Percentiles rank a stretch among this genome's conserved stretches.
Evolutionary conservation across 805 yeast species (phyloP).

Genomic region (Starmerella stigmatis): DNA sequence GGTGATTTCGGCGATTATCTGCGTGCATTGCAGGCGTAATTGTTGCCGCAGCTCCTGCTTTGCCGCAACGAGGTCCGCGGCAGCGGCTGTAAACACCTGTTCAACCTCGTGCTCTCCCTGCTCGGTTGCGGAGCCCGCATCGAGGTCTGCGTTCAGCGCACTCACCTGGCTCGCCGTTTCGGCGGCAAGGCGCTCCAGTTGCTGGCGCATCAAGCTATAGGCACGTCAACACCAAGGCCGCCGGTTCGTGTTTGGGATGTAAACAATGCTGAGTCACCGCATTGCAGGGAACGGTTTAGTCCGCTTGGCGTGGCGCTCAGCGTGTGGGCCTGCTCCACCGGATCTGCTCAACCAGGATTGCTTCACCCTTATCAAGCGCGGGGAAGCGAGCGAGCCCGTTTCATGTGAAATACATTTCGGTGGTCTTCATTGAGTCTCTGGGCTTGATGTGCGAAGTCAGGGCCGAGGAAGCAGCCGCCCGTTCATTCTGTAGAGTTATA

Average conservation of each 20-base stretch:
- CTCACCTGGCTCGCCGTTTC: background rate
- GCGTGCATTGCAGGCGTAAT: background rate
- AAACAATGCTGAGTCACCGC: conserved; percentile 4
- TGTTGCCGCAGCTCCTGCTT: background rate
- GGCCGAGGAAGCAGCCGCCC: too few species aligned
- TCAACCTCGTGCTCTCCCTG: background rate
- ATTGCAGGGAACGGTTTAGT: background rate
- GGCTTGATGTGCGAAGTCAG: too few species aligned
- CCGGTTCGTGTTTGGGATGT: background rate
- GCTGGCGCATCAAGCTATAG: background rate
- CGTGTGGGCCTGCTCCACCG: too few species aligned
- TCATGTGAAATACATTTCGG: too few species aligned
- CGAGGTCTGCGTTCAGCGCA: background rate
- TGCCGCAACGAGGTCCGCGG: background rate
- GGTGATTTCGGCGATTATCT: background rate
- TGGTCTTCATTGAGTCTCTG: too few species aligned
- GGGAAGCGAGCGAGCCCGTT: too few species aligned
- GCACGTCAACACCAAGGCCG: background rate
- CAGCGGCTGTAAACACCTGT: background rate
- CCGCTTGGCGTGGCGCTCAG: background rate
- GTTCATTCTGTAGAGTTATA: too few species aligned
- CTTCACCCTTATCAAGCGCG: too few species aligned
- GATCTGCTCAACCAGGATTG: too few species aligned
- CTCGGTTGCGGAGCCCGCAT: background rate
- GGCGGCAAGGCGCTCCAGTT: background rate